Percentiles rank a stretch among this genome's conserved stretches.
These are phyloP conservation scores for Diaporthe australafricana DNA, from an alignment of 2,329 filamentous ascomycete species.

Conservation along the genomic window DNA sequence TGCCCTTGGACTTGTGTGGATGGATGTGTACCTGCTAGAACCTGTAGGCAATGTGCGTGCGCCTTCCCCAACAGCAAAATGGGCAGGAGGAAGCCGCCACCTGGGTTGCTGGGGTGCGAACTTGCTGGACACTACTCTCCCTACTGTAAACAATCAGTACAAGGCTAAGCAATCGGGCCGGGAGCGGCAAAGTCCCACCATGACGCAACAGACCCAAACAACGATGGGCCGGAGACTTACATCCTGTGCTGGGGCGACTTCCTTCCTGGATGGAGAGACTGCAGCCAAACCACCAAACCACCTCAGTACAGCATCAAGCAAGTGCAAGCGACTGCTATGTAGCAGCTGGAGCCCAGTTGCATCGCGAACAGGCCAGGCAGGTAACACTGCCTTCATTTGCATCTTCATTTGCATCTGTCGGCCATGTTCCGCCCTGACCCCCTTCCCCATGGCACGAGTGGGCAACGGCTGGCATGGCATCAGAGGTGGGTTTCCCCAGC, in stretches of 20 bases:
- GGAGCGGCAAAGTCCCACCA: conserved; percentile 4
- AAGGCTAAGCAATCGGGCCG: conserved; percentile 19
- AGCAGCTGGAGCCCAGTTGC: neutral
- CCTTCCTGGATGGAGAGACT: neutral
- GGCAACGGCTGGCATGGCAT: too few species aligned
- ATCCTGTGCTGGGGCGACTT: neutral
- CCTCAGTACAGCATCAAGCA: neutral
- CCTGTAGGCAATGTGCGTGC: conserved; percentile 5
- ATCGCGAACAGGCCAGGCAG: neutral
- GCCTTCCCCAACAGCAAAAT: neutral
- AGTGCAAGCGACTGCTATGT: neutral
- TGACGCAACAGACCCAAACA: neutral
- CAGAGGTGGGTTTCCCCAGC: too few species aligned
- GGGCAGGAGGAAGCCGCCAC: conserved; percentile 8
- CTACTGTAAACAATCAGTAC: neutral
- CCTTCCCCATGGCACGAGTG: neutral
- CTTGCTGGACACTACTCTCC: too few species aligned
- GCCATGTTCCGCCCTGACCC: neutral
- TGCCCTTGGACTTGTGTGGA: neutral
- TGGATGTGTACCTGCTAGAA: too few species aligned
- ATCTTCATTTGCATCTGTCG: neutral
- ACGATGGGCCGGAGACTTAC: too few species aligned
- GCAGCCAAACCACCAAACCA: neutral
- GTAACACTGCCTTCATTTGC: too few species aligned
- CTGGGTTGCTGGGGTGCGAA: too few species aligned